phyloP scores from a whole-genome alignment of 257 asterid species.

The Jaltomata sinuosa region DNA sequence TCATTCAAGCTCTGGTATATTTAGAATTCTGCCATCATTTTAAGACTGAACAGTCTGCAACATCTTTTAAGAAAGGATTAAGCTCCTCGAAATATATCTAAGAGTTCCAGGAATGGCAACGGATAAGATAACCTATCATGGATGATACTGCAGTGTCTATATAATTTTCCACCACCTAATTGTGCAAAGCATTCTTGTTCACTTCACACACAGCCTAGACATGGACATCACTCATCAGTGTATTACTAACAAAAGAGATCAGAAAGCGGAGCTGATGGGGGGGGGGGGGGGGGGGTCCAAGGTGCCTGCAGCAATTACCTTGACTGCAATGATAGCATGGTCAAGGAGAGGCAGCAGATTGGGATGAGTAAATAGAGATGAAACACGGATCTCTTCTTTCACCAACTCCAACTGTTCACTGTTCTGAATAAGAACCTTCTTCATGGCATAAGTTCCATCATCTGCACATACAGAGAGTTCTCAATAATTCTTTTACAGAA shows the following conservation, averaged over 20 bases:
- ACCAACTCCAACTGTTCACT: conserved; percentile 84
- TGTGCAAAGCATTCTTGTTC: neutral
- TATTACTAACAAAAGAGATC: neutral
- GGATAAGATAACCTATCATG: neutral
- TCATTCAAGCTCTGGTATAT: neutral
- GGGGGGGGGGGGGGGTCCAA: neutral
- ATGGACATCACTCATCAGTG: neutral
- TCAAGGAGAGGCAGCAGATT: conserved; percentile 98
- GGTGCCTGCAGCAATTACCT: conserved; percentile 39
- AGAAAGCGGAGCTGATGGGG: neutral
- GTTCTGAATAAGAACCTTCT: conserved; percentile 90
- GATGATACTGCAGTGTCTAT: neutral
- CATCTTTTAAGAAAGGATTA: neutral
- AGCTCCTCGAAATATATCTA: neutral
- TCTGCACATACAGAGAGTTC: conserved; percentile 27
- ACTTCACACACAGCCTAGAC: neutral
- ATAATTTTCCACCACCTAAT: neutral
- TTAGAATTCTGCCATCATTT: neutral
- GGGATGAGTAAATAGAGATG: conserved; percentile 81
- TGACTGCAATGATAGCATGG: conserved; percentile 90
- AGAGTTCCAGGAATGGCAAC: neutral
- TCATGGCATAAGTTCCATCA: conserved; percentile 99
- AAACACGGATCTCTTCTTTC: conserved; percentile 85
- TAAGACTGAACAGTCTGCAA: neutral
- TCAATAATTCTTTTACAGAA: neutral